Conservation (phyloP, 2,329 filamentous ascomycete species). For the Orbilia blumenaviensis region DNA sequence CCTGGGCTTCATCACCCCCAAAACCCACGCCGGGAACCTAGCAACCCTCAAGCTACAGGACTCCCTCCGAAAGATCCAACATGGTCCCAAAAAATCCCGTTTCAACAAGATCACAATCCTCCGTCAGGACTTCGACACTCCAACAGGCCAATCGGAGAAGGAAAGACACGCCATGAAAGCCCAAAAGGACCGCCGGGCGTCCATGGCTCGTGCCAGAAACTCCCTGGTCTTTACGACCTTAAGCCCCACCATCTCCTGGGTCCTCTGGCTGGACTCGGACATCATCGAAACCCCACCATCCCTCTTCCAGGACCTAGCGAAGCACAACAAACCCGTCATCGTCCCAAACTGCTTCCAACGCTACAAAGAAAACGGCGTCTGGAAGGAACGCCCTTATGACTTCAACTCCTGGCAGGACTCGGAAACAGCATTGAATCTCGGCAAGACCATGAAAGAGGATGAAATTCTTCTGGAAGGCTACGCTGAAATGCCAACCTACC, state of each 20-base stretch:
- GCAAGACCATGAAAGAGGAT: conserved; percentile 81
- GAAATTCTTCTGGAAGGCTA: conserved; percentile 96
- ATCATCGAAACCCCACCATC: conserved; percentile 85
- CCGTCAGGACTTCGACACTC: conserved; percentile 90
- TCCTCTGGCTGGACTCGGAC: conserved; percentile 93
- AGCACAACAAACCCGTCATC: conserved; percentile 87
- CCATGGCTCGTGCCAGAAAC: conserved; percentile 94
- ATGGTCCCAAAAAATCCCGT: conserved; percentile 78
- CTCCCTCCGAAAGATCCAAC: conserved; percentile 85
- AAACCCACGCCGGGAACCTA: conserved; percentile 88
- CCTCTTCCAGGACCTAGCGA: conserved; percentile 89
- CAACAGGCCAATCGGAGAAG: conserved; percentile 79
- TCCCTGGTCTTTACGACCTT: conserved; percentile 94
- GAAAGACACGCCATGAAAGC: conserved; percentile 92
- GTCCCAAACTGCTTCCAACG: conserved; percentile 96
- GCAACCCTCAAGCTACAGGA: conserved; percentile 84
- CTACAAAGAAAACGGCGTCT: conserved; percentile 75
- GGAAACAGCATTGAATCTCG: conserved; percentile 77
- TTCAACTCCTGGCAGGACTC: conserved; percentile 98
- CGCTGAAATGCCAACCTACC: conserved; percentile 88
- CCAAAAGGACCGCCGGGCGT: conserved; percentile 83
- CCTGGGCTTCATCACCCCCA: conserved; percentile 93
- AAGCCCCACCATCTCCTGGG: conserved; percentile 90
- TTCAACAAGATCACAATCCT: conserved; percentile 95
- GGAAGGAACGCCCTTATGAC: conserved; percentile 83